Percentiles rank a stretch among this genome's conserved stretches.
Evolutionary conservation across 306 rosid genomes (phyloP).

Genomic region (Sindora glabra): DNA sequence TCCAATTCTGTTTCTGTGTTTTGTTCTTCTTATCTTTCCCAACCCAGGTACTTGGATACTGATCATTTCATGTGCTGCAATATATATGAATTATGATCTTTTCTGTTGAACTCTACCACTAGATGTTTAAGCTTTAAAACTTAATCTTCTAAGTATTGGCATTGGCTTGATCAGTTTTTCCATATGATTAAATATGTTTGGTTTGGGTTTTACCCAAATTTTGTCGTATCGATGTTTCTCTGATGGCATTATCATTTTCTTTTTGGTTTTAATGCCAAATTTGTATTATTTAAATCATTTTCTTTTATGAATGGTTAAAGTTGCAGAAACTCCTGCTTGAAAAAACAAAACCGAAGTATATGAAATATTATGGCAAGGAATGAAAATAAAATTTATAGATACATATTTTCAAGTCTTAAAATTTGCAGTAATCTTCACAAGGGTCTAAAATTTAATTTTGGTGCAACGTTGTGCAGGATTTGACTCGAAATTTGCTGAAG

Average conservation of each 20-base stretch:
- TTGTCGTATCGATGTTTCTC: too few relatives aligned
- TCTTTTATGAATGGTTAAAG: background rate
- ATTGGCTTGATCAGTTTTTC: background rate
- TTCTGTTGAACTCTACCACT: background rate
- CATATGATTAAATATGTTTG: too few relatives aligned
- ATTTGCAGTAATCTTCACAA: background rate
- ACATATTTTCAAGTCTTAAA: background rate
- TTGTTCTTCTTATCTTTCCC: conserved; percentile 16
- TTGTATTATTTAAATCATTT: background rate
- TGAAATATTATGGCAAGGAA: too few relatives aligned
- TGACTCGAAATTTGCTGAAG: conserved; percentile 11
- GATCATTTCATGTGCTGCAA: background rate
- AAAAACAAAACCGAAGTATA: too few relatives aligned
- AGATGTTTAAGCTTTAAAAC: background rate
- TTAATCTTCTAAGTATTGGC: background rate
- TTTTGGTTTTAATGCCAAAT: background rate
- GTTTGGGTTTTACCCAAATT: too few relatives aligned
- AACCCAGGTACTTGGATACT: conserved; percentile 18
- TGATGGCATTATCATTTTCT: background rate
- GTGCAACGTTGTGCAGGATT: conserved; percentile 11
- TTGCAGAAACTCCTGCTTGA: background rate
- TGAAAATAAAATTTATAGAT: too few relatives aligned
- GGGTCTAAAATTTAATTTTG: background rate
- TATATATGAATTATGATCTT: background rate
- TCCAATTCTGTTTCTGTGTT: conserved; percentile 4